Conservation (phyloP, 2,329 filamentous ascomycete species). For the Lasiodiplodia citricola region DNA sequence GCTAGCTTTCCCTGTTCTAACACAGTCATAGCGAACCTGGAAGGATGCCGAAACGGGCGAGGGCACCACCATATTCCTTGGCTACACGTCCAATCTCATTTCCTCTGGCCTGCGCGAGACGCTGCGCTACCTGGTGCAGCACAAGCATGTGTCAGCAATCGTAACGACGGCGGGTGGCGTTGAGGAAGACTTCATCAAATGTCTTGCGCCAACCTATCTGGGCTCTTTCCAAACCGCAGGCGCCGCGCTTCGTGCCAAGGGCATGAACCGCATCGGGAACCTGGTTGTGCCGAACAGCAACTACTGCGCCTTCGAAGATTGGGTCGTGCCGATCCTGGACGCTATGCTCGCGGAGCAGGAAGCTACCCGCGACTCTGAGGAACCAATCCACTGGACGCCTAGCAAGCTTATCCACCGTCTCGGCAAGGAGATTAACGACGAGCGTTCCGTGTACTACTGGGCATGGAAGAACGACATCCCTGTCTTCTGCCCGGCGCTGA, state of each 20-base stretch:
- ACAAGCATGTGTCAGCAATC: slow-evolving; percentile 89
- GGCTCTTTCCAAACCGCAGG: slow-evolving; percentile 82
- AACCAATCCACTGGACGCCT: slow-evolving; percentile 87
- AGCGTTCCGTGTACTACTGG: slow-evolving; percentile 94
- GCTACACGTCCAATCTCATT: slow-evolving; percentile 97
- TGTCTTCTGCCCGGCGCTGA: slow-evolving; percentile 94
- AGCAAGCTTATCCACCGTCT: slow-evolving; percentile 89
- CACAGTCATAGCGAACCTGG: slow-evolving; percentile 69
- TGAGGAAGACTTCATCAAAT: slow-evolving; percentile 99
- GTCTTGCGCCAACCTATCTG: slow-evolving; percentile 90
- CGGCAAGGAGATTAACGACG: slow-evolving; percentile 92
- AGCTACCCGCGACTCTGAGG: slow-evolving; percentile 68
- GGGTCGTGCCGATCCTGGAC: slow-evolving; percentile 95
- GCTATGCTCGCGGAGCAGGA: slow-evolving; percentile 94
- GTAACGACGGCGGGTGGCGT: slow-evolving; percentile 95
- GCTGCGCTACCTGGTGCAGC: slow-evolving; percentile 88
- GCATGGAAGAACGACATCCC: slow-evolving; percentile 96
- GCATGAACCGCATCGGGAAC: slow-evolving; percentile 95
- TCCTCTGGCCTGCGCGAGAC: slow-evolving; percentile 93
- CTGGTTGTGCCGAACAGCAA: slow-evolving; percentile 95
- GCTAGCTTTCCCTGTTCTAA: slow-evolving; percentile 7
- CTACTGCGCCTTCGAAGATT: slow-evolving; percentile 97
- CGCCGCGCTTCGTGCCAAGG: slow-evolving; percentile 77
- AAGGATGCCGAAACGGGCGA: slow-evolving; percentile 77
- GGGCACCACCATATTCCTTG: slow-evolving; percentile 91